These are phyloP conservation scores for Circinella minor DNA, from an alignment of 371 early-diverging fungal species.

Conservation along the genomic window DNA sequence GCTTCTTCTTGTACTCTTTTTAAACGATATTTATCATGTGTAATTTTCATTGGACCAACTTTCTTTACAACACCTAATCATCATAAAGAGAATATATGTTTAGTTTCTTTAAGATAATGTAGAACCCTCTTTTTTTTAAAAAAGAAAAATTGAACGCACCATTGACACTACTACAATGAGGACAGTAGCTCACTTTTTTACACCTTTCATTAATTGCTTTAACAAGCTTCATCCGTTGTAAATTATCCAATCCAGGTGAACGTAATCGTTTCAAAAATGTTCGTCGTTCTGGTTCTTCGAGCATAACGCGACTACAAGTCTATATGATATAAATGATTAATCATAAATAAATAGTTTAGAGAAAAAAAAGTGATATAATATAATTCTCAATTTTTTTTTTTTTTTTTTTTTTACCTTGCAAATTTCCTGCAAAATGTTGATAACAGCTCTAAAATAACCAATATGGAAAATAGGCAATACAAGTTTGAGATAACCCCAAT, in stretches of 20 bases:
- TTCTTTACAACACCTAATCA: conserved; percentile 86
- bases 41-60: conserved; percentile 94
- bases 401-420: conserved; percentile 81
- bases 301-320: conserved; percentile 87
- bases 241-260: conserved; percentile 81
- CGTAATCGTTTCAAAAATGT: conserved; percentile 74
- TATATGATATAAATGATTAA: conserved; percentile 24
- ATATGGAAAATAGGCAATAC: conserved; percentile 98
- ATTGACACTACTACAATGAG: conserved; percentile 86
- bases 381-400: no score
- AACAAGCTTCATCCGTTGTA: conserved; percentile 75
- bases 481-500: conserved; percentile 97
- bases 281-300: conserved; percentile 84
- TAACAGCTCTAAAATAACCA: conserved; percentile 93
- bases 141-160: conserved; percentile 40
- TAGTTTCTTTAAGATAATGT: no score
- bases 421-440: conserved; percentile 93
- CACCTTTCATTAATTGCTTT: conserved; percentile 88
- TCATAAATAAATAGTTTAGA: no score
- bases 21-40: conserved; percentile 93
- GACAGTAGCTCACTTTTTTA: conserved; percentile 91
- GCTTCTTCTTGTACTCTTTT: conserved; percentile 78
- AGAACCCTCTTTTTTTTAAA: neutral
- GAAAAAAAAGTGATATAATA: no score
- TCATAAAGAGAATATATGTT: neutral